phyloP scores from a whole-genome alignment of 306 rosid species.

The Oxytropis ochrocephala region DNA sequence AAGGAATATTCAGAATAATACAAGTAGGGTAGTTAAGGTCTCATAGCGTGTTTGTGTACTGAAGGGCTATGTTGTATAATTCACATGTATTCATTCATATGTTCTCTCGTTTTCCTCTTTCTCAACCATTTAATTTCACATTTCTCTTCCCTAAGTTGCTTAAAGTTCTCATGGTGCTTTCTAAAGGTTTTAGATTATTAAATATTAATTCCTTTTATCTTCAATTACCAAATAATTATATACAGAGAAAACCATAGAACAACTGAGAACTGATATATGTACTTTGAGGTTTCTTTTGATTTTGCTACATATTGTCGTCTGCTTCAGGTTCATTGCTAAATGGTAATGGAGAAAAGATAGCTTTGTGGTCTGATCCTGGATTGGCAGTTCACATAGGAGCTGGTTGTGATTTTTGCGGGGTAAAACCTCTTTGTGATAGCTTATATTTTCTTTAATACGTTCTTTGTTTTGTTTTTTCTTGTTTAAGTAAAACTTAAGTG shows the following conservation, averaged over 20 bases:
- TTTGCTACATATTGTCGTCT: conserved; percentile 15
- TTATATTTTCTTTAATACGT: not conserved
- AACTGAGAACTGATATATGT: not conserved
- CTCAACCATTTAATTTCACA: not conserved
- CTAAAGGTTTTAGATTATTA: not conserved
- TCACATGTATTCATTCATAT: not conserved
- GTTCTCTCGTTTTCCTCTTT: not conserved
- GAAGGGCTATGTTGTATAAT: not conserved
- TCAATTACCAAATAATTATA: not conserved
- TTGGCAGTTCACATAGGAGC: conserved; percentile 26
- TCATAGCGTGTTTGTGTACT: not conserved
- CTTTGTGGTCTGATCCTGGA: conserved; percentile 4
- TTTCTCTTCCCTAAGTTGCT: not conserved
- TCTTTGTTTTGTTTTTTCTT: not conserved
- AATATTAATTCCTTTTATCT: not conserved
- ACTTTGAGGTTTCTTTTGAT: conserved; percentile 4
- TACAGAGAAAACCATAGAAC: not conserved
- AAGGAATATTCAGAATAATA: not conserved
- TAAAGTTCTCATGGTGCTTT: not conserved
- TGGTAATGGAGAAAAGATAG: conserved; percentile 13
- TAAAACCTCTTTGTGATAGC: conserved; percentile 35
- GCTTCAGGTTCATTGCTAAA: conserved; percentile 41
- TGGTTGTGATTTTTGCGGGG: conserved; percentile 96
- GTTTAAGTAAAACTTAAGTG: not conserved
- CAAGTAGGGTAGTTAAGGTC: not conserved